phyloP scores from a whole-genome alignment of 2,329 filamentous ascomycete genomes.

The Xylaria sp. region DNA sequence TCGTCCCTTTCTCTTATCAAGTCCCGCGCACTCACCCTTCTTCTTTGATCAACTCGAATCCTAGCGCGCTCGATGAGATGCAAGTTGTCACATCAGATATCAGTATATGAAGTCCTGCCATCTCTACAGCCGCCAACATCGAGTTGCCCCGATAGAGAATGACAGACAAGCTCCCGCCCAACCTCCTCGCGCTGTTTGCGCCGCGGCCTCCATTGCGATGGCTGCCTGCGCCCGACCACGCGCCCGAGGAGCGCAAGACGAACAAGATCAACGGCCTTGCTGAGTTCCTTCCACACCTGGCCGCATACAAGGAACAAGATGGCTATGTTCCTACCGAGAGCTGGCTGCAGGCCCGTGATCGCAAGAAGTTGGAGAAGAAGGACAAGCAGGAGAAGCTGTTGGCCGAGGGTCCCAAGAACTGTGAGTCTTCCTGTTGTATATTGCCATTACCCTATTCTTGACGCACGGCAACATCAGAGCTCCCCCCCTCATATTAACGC shows the following conservation, averaged over 20 bases:
- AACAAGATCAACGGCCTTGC: conserved; percentile 78
- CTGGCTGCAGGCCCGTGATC: conserved; percentile 88
- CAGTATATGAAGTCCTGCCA: background rate
- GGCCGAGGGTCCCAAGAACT: conserved; percentile 72
- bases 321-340: conserved; percentile 87
- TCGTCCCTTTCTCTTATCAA: conserved; percentile 40
- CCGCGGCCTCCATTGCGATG: conserved; percentile 92
- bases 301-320: conserved; percentile 82
- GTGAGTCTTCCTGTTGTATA: conserved; percentile 56
- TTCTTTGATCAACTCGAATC: conserved; percentile 36
- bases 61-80: conserved; percentile 31
- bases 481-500: conserved; percentile 2
- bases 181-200: conserved; percentile 93
- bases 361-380: conserved; percentile 84
- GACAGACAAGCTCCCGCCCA: conserved; percentile 96
- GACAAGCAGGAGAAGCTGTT: conserved; percentile 71
- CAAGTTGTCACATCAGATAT: conserved; percentile 27
- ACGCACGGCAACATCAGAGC: background rate
- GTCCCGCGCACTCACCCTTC: conserved; percentile 1
- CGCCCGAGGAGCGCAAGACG: conserved; percentile 84
- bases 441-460: background rate
- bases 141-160: conserved; percentile 62
- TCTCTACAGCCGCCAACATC: conserved; percentile 17
- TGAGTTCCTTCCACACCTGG: conserved; percentile 76
- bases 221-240: conserved; percentile 83